phyloP scores from a whole-genome alignment of 2,329 filamentous ascomycete species.

The Dissoconium aciculare region DNA sequence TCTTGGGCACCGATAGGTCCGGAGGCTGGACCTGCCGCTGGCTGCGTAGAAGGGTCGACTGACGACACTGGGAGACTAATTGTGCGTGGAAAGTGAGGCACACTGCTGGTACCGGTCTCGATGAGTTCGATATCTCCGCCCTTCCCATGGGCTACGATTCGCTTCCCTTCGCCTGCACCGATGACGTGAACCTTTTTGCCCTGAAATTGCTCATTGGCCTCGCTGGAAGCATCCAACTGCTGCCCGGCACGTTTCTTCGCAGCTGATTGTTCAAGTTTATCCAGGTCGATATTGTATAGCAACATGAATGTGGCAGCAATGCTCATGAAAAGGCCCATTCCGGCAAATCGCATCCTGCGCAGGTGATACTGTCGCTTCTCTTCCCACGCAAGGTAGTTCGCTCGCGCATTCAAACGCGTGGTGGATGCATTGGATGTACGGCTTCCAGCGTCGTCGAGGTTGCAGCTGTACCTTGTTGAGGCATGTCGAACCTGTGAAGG shows the following conservation, averaged over 20 bases:
- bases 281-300: conserved; percentile 22
- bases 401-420: too few relatives aligned
- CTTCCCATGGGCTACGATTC: conserved; percentile 31
- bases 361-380: conserved; percentile 20
- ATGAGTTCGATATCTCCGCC: conserved; percentile 56
- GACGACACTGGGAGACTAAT: conserved; percentile 51
- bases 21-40: too few relatives aligned
- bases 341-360: conserved; percentile 24
- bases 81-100: conserved; percentile 63
- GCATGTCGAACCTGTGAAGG: too few relatives aligned
- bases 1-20: conserved; percentile 39
- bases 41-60: conserved; percentile 26
- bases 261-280: conserved; percentile 18
- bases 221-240: conserved; percentile 22
- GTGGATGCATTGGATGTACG: too few relatives aligned
- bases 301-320: conserved; percentile 18
- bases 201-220: conserved; percentile 30
- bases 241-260: conserved; percentile 12
- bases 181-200: conserved; percentile 45
- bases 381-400: conserved; percentile 14
- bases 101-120: conserved; percentile 64
- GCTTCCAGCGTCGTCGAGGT: too few relatives aligned
- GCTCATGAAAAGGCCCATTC: conserved; percentile 23
- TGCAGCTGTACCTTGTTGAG: too few relatives aligned
- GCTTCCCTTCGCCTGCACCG: conserved; percentile 43